A percentile compares a stretch with the other conserved stretches of the same genome.
Evolutionary conservation across 805 yeast genomes (phyloP).

Genomic region (Zygosaccharomyces kombuchaensis): DNA sequence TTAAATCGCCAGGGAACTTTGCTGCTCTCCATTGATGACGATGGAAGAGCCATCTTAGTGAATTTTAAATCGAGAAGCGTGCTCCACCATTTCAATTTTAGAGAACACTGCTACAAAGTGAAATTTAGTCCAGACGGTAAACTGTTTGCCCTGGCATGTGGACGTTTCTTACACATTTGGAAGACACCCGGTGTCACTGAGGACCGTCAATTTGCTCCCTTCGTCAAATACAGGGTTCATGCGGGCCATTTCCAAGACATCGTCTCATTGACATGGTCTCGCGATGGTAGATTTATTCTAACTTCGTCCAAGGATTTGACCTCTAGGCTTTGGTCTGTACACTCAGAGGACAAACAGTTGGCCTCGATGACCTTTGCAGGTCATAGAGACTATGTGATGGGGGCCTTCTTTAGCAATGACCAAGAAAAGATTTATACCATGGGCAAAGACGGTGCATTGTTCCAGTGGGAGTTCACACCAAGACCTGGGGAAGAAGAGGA

Average conservation of each 20-base stretch:
- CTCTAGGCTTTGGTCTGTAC: conserved; percentile 74
- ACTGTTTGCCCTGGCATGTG: conserved; percentile 79
- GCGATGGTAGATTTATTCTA: conserved; percentile 81
- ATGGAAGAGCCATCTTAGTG: conserved; percentile 89
- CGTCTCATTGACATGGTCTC: conserved; percentile 78
- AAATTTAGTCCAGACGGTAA: conserved; percentile 87
- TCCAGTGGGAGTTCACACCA: conserved; percentile 82
- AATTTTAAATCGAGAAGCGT: conserved; percentile 81
- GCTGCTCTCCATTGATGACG: conserved; percentile 77
- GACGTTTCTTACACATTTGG: conserved; percentile 88
- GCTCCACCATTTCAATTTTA: conserved; percentile 90
- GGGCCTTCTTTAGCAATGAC: conserved; percentile 79
- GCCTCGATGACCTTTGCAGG: conserved; percentile 89
- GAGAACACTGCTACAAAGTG: conserved; percentile 66
- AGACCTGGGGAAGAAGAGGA: conserved; percentile 45
- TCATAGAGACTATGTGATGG: conserved; percentile 82
- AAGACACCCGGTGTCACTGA: conserved; percentile 75
- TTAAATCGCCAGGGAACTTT: conserved; percentile 78
- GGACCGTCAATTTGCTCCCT: conserved; percentile 94
- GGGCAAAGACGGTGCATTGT: conserved; percentile 91
- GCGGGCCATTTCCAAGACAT: conserved; percentile 91
- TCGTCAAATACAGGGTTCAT: conserved; percentile 81
- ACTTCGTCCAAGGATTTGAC: conserved; percentile 89
- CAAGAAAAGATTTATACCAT: conserved; percentile 90
- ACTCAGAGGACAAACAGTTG: conserved; percentile 55